A percentile compares a stretch with the other conserved stretches of the same genome.
Evolutionary conservation across 2,329 filamentous ascomycete genomes (phyloP).

Genomic region (Nigrospora osmanthi): DNA sequence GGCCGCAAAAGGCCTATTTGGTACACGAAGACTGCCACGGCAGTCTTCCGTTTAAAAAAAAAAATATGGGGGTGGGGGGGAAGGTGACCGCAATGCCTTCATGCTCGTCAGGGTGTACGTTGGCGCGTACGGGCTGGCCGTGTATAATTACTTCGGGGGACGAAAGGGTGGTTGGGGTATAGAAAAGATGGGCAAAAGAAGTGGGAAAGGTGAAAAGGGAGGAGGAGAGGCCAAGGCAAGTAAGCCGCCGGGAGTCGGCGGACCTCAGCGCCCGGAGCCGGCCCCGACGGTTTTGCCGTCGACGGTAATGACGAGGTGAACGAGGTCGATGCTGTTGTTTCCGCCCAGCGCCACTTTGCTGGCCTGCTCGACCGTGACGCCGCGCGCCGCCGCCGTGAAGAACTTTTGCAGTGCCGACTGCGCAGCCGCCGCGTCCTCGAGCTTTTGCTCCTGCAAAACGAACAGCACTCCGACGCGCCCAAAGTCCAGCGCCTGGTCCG

Average conservation of each 20-base stretch:
- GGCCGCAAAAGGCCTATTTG: not conserved
- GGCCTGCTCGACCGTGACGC: conserved; percentile 25
- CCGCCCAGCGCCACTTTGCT: conserved; percentile 32
- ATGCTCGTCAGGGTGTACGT: too few species aligned
- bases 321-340: conserved; percentile 39
- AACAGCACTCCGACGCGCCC: conserved; percentile 54
- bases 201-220: too few species aligned
- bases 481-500: conserved; percentile 54
- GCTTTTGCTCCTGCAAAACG: conserved; percentile 46
- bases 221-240: too few species aligned
- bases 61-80: too few species aligned
- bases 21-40: not conserved
- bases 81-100: too few species aligned
- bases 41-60: not conserved
- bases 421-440: conserved; percentile 43
- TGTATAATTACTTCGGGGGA: too few species aligned
- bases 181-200: too few species aligned
- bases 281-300: too few species aligned
- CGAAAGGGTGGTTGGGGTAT: too few species aligned
- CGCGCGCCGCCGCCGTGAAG: conserved; percentile 29
- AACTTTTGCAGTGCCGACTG: conserved; percentile 48
- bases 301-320: conserved; percentile 29
- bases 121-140: too few species aligned
- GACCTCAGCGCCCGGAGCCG: too few species aligned
- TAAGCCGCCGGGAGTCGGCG: too few species aligned